A percentile compares a stretch with the other conserved stretches of the same genome.
These are phyloP conservation scores for Trichomonas tenax DNA, from an alignment of 208 protist genomes.

Conservation along the genomic window DNA sequence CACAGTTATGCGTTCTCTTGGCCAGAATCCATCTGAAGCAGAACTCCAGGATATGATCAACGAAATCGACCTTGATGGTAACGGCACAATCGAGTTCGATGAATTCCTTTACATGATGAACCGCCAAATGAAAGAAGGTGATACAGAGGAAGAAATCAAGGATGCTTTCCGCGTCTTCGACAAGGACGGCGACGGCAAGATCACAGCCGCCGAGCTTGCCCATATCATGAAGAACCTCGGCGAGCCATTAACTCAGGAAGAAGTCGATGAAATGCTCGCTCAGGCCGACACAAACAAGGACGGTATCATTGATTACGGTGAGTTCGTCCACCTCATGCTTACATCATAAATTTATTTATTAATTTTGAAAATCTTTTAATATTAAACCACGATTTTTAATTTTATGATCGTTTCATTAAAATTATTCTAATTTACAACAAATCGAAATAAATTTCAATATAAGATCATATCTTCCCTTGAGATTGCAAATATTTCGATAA, in stretches of 20 bases:
- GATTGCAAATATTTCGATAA: too few species aligned
- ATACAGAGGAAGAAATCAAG: conserved; percentile 54
- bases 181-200: conserved; percentile 53
- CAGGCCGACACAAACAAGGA: conserved; percentile 52
- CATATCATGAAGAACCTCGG: conserved; percentile 57
- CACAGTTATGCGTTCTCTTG: conserved; percentile 89
- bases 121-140: conserved; percentile 47
- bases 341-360: conserved; percentile 10
- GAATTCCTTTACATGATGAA: conserved; percentile 58
- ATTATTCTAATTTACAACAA: too few species aligned
- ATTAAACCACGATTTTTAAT: too few species aligned
- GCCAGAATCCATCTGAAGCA: conserved; percentile 64
- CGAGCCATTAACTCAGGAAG: conserved; percentile 52
- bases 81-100: conserved; percentile 90
- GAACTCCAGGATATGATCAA: conserved; percentile 83
- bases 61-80: conserved; percentile 84
- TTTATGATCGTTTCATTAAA: too few species aligned
- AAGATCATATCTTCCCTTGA: too few species aligned
- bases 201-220: conserved; percentile 51
- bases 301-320: conserved; percentile 7
- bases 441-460: too few species aligned
- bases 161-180: conserved; percentile 58
- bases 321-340: not conserved
- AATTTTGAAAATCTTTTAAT: not conserved
- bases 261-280: conserved; percentile 53